Evolutionary conservation across 768 basidiomycete genomes (phyloP).

Genomic region (Tubosaeta brunneosetosa): DNA sequence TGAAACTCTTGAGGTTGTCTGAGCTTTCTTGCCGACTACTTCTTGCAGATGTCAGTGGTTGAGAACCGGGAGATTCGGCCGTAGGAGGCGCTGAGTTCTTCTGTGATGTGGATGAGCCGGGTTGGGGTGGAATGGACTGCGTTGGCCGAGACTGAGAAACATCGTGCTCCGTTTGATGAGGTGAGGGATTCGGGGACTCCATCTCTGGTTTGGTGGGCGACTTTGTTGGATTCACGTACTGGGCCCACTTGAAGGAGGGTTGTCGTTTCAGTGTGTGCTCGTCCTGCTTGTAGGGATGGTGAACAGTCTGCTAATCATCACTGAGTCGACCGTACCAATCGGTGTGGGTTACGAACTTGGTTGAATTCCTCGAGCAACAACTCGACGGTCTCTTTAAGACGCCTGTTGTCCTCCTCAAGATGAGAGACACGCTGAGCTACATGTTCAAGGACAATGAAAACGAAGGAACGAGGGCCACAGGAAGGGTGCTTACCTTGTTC

Average conservation of each 20-base stretch:
- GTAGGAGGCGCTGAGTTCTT: conserved; percentile 23
- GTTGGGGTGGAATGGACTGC: conserved; percentile 13
- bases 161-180: conserved; percentile 76
- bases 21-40: conserved; percentile 61
- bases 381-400: conserved; percentile 58
- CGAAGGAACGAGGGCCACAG: not conserved
- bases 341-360: conserved; percentile 36
- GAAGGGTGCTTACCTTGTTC: conserved; percentile 59
- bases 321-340: conserved; percentile 15
- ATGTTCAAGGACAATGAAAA: conserved; percentile 5
- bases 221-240: conserved; percentile 67
- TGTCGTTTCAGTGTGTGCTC: conserved; percentile 57
- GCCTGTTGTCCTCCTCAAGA: conserved; percentile 77
- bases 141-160: conserved; percentile 32
- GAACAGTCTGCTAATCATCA: conserved; percentile 4
- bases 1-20: conserved; percentile 88
- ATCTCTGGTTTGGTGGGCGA: conserved; percentile 75
- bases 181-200: conserved; percentile 78
- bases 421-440: conserved; percentile 64
- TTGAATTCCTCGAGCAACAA: conserved; percentile 62
- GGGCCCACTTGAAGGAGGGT: conserved; percentile 86
- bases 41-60: conserved; percentile 23
- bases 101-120: conserved; percentile 30
- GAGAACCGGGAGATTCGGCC: conserved; percentile 28
- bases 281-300: conserved; percentile 23